Base-by-base conservation (phyloP, 495 filamentous ascomycete species). In the Penicillium coprophilum region DNA sequence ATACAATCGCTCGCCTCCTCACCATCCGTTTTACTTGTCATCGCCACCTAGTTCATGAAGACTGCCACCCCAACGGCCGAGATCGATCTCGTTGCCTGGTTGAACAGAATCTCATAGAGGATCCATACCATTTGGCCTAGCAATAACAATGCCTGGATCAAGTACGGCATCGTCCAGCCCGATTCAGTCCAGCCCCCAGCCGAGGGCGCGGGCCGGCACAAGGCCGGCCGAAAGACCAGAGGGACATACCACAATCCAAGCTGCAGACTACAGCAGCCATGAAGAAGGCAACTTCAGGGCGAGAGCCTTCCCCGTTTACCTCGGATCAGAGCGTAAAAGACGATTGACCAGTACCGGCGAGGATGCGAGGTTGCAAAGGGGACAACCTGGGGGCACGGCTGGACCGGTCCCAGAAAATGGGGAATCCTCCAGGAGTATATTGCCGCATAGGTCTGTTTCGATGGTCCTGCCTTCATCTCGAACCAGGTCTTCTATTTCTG, bases 11-110 rank as follows among this genome's bases (percentile, higher is more conserved):
- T 19, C 13, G 27, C 27, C 4, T 28, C 27, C n/a, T 27, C 27
- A 27, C 27, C 19, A 17, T 19, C 30, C 21, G 28, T 46, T 56
- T 64, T 51, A 60, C 61, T 56, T 49, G 38, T 31, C 53, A 58
- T 55, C 63, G 64, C 67, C 61, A 68, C 61, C 32, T 57, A 58
- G 65, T 67, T 68, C 58, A 72, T 72, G 70, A 64, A 63, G 63
- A 54, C 63, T 59, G 61, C 59, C 57, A 46, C 58, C 39, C 49
- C 58, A 61, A 51, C 79, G 28, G 80, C 80, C 36, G 83, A 85
- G 71, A 72, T 82, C 54, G 77, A 56, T 64, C 59, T 67, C 62
- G 59, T 60, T 65, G 56, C 50, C 58, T 32, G 53, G 40, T 43
- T 59, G 58, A 47, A 46, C n/a, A 38, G 7, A 28, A n/a, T 46